Evolutionary conservation across 306 rosid species (phyloP), one percentile per base, ranked within the genome.

Genomic region (Vigna hirtella): DNA sequence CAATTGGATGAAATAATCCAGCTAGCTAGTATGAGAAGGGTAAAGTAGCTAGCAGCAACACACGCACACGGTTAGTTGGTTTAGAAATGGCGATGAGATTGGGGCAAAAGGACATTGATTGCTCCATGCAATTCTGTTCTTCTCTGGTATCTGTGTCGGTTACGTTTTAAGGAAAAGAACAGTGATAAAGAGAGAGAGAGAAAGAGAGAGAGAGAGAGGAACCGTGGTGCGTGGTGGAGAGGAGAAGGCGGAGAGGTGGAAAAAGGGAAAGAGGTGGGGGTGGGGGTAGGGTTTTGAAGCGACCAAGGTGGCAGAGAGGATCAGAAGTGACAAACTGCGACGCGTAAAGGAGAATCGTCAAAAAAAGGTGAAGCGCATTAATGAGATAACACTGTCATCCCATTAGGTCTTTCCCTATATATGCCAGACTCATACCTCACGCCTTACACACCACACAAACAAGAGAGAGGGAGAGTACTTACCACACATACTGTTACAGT

Each of bases 271-370:
- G 7, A 3, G 20, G 16, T 0, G 7, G 18, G 14, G 14, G 15
- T 1, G 20, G 7, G 6, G 24, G 9, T 15, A 48, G 61, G 26
- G 74, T 49, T 49, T 20, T 48, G 55, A 64, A 75, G 55, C 49
- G 79, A 80, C 79, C 72, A 80, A 65, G 51, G 64, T 70, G 79
- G 79, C 94, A 89, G 90, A 40, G 62, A 2, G 36, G n/a, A 14
- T 58, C 78, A 73, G 28, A 66, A 28, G 63, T 76, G 90, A 83
- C 85, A 62, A 89, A 85, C 88, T 70, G 72, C 14, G 7, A 66
- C 72, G 57, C 57, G 73, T 24, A 45, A 68, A 66, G 52, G 9
- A 73, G 26, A 73, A 83, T 71, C 80, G 74, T 62, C 32, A 47
- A 61, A 79, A 36, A 61, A 81, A 67, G 53, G 57, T 66, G 28